Conservation (phyloP, 805 yeast genomes). For the Candida adriatica region DNA sequence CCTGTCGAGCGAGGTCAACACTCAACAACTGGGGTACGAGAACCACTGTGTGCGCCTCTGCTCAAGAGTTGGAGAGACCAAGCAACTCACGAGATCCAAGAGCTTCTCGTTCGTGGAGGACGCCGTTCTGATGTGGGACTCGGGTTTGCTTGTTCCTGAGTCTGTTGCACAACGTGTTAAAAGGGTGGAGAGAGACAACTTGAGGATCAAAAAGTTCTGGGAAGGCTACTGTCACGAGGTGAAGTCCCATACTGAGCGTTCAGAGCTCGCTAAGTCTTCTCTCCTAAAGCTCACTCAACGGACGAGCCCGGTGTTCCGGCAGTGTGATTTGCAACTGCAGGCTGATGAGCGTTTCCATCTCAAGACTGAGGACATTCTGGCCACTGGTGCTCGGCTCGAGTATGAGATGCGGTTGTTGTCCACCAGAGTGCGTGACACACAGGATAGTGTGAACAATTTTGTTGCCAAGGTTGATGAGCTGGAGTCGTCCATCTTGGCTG, state of each 20-base stretch:
- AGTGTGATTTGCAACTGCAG: conserved; percentile 18
- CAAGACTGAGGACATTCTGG: conserved; percentile 43
- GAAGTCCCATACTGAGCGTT: conserved; percentile 1
- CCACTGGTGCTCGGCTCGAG: conserved; percentile 51
- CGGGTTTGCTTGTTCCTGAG: conserved; percentile 8
- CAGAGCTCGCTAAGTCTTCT: conserved; percentile 2
- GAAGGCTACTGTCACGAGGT: conserved; percentile 1
- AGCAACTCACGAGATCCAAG: conserved; percentile 24
- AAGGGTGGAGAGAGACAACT: conserved; percentile 3
- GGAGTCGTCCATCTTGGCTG: conserved; percentile 20
- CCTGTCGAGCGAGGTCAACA: conserved; percentile 27
- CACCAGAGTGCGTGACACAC: conserved; percentile 60
- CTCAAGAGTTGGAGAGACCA: conserved; percentile 1
- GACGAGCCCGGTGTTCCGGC: conserved; percentile 14
- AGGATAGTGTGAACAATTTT: conserved; percentile 47
- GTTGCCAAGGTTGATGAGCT: conserved; percentile 28
- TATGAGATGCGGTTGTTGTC: conserved; percentile 58
- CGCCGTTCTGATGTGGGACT: conserved; percentile 8
- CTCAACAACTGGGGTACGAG: conserved; percentile 21
- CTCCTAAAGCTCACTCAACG: conserved; percentile 10
- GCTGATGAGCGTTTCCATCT: conserved; percentile 27
- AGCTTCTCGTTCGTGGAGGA: conserved; percentile 31
- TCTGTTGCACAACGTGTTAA: conserved; percentile 10
- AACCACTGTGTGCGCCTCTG: conserved; percentile 15
- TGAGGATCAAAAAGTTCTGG: not conserved